These are phyloP conservation scores for Yarrowia bubula DNA, from an alignment of 805 yeast genomes.

Conservation along the genomic window DNA sequence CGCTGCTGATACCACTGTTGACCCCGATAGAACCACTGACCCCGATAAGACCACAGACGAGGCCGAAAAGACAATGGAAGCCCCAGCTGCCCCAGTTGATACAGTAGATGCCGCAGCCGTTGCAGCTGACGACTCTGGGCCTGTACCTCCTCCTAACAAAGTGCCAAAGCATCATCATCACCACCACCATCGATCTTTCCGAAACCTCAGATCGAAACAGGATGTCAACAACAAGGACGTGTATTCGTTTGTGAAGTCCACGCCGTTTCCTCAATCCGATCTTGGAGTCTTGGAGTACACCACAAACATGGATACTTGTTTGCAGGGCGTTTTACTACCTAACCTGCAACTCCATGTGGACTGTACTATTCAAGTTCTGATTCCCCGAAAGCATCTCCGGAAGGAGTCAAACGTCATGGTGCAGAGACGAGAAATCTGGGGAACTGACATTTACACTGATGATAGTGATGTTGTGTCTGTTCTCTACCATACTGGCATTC, in stretches of 20 bases:
- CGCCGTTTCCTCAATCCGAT: conserved; percentile 15
- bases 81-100: not conserved
- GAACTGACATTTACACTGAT: conserved; percentile 88
- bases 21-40: too few species aligned
- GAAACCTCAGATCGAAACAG: conserved; percentile 18
- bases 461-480: conserved; percentile 82
- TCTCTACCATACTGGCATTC: conserved; percentile 70
- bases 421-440: conserved; percentile 70
- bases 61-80: too few species aligned
- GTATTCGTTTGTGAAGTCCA: conserved; percentile 18
- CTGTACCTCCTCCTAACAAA: not conserved
- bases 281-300: conserved; percentile 28
- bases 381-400: conserved; percentile 49
- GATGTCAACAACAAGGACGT: conserved; percentile 27
- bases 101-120: not conserved
- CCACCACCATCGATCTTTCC: conserved; percentile 28
- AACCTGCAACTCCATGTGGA: conserved; percentile 39
- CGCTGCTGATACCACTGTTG: not conserved
- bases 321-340: conserved; percentile 32
- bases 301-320: conserved; percentile 18
- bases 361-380: conserved; percentile 52
- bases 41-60: too few species aligned
- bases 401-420: conserved; percentile 44
- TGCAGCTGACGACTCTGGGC: not conserved
- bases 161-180: conserved; percentile 25